Percentiles rank a stretch among this genome's conserved stretches.
Evolutionary conservation across 208 protist species (phyloP).

Genomic region (Herpetomonas tarakana): DNA sequence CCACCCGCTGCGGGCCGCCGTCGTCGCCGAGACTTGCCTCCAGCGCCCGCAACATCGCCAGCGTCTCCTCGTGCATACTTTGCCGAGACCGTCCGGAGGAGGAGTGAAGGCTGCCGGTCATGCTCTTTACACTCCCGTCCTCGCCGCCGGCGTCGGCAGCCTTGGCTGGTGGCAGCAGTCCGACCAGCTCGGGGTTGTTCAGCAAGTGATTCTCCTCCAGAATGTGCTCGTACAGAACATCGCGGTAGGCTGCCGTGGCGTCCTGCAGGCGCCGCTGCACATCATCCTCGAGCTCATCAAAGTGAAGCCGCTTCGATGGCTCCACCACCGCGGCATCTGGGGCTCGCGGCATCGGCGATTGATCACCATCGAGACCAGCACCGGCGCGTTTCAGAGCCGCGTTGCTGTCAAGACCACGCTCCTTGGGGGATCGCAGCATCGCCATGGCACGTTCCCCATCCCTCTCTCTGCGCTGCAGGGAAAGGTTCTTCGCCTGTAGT

Average conservation of each 20-base stretch:
- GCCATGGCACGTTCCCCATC: too few relatives aligned
- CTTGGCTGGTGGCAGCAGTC: constrained; percentile 4
- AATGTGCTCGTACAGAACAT: constrained; percentile 43
- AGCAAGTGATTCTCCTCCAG: constrained; percentile 24
- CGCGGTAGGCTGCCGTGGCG: constrained; percentile 38
- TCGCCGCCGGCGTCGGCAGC: background rate
- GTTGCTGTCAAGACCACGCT: too few relatives aligned
- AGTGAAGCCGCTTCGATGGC: constrained; percentile 6
- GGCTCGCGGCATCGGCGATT: too few relatives aligned
- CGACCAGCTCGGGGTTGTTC: constrained; percentile 4
- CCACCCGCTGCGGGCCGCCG: background rate
- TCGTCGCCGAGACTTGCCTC: constrained; percentile 15
- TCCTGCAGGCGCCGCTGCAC: constrained; percentile 25
- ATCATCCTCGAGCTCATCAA: constrained; percentile 5
- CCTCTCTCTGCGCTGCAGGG: constrained; percentile 11
- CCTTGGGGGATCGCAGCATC: too few relatives aligned
- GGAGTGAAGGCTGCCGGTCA: background rate
- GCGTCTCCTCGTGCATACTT: constrained; percentile 10
- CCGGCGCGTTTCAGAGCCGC: too few relatives aligned
- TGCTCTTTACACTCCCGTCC: too few relatives aligned
- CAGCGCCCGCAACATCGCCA: constrained; percentile 22
- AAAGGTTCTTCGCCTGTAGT: constrained; percentile 30
- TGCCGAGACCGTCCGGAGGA: background rate
- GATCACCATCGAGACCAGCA: too few relatives aligned
- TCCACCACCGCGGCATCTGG: background rate